Percentiles rank a stretch among this genome's conserved stretches.
Conservation (phyloP, 192 early-diverging fungal genomes). For the Umbelopsis ramanniana region DNA sequence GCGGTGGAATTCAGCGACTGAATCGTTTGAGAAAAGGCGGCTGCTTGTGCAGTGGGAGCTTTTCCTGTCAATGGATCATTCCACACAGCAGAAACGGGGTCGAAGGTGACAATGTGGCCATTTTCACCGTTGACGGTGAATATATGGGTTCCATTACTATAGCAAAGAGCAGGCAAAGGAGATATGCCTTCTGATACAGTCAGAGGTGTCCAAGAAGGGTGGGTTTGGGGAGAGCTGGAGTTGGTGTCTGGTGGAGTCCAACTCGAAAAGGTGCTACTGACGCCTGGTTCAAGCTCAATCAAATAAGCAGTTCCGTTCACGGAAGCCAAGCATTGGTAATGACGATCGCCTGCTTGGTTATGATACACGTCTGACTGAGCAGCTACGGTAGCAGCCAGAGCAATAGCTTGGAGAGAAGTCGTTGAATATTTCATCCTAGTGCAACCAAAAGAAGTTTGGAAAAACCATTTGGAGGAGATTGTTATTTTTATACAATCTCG, state of each 20-base stretch:
- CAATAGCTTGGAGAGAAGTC: background rate
- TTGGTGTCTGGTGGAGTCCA: constrained; percentile 14
- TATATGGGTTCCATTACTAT: constrained; percentile 9
- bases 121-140: constrained; percentile 8
- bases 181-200: constrained; percentile 8
- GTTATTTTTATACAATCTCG: background rate
- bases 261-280: background rate
- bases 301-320: constrained; percentile 10
- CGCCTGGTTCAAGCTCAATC: constrained; percentile 13
- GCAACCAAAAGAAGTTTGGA: background rate
- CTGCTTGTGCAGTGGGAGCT: constrained; percentile 16
- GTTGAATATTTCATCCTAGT: background rate
- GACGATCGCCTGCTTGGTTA: constrained; percentile 3
- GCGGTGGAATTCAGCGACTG: background rate
- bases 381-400: background rate
- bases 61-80: background rate
- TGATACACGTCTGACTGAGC: constrained; percentile 1
- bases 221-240: constrained; percentile 7
- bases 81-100: background rate
- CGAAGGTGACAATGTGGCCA: constrained; percentile 11
- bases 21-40: constrained; percentile 7
- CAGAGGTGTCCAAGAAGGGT: constrained; percentile 8
- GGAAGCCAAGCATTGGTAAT: constrained; percentile 10
- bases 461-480: background rate
- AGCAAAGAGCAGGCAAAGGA: constrained; percentile 8